A percentile compares a stretch with the other conserved stretches of the same genome.
Evolutionary conservation across 805 yeast species (phyloP).

Genomic region (Candida awuae): DNA sequence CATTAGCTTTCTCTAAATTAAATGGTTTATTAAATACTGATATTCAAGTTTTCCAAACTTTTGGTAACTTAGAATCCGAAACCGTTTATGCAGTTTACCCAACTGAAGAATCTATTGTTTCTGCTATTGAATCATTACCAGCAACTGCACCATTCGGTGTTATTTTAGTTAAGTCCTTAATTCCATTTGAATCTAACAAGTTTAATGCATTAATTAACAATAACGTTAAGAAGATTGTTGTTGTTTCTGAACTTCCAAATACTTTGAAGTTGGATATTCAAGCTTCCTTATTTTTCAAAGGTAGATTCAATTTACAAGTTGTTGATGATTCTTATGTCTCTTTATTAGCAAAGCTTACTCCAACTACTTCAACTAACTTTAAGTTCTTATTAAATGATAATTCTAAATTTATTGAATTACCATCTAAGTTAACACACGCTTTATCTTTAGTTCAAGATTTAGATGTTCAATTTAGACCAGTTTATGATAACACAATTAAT

Average conservation of each 20-base stretch:
- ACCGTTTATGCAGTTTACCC: conserved; percentile 82
- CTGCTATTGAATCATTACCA: conserved; percentile 30
- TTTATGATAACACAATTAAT: conserved; percentile 60
- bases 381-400: conserved; percentile 67
- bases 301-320: conserved; percentile 35
- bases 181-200: conserved; percentile 63
- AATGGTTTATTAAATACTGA: conserved; percentile 44
- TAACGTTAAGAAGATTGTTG: conserved; percentile 51
- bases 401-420: conserved; percentile 44
- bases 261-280: conserved; percentile 63
- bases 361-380: conserved; percentile 35
- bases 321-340: conserved; percentile 40
- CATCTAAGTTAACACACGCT: conserved; percentile 60
- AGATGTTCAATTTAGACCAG: conserved; percentile 48
- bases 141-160: conserved; percentile 34
- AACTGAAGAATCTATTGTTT: conserved; percentile 47
- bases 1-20: conserved; percentile 40
- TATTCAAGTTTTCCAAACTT: conserved; percentile 60
- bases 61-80: conserved; percentile 53
- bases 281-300: conserved; percentile 54
- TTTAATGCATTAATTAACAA: conserved; percentile 55
- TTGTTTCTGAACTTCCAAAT: conserved; percentile 48
- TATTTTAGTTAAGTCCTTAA: conserved; percentile 65
- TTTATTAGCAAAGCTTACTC: conserved; percentile 18
- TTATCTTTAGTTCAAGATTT: conserved; percentile 55